Conservation (phyloP, 1,139 yeast species). For the Lodderomyces orthopsilosis region DNA sequence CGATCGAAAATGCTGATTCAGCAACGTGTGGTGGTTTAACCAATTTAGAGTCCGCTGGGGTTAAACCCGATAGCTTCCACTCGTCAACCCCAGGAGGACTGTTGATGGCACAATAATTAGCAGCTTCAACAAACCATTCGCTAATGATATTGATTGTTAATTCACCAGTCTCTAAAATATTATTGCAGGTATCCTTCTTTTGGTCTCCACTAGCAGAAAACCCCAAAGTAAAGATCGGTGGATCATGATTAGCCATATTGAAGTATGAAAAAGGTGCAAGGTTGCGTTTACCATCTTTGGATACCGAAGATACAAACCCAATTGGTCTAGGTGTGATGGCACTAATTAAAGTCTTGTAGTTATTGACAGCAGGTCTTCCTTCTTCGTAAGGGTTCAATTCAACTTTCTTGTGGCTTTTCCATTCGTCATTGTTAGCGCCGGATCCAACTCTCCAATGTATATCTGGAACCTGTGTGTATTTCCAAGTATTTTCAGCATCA, state of each 20-base stretch:
- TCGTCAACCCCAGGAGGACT: conserved; percentile 53
- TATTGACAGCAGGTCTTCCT: conserved; percentile 40
- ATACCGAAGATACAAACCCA: conserved; percentile 52
- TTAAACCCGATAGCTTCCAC: conserved; percentile 55
- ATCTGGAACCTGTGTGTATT: conserved; percentile 23
- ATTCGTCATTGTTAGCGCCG: conserved; percentile 47
- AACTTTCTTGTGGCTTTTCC: conserved; percentile 43
- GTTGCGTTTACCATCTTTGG: conserved; percentile 43
- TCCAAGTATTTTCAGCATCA: conserved; percentile 17
- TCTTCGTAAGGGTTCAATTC: conserved; percentile 49
- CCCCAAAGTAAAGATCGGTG: conserved; percentile 57
- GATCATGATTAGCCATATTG: conserved; percentile 48
- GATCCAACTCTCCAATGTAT: conserved; percentile 48
- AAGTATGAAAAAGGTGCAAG: conserved; percentile 63
- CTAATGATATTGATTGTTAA: conserved; percentile 57
- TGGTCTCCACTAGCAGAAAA: conserved; percentile 37
- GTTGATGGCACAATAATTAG: conserved; percentile 47
- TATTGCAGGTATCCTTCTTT: conserved; percentile 49
- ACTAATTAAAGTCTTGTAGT: conserved; percentile 50
- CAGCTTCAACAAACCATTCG: conserved; percentile 67
- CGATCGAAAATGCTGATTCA: conserved; percentile 60
- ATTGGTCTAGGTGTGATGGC: conserved; percentile 60
- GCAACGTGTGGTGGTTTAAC: conserved; percentile 59
- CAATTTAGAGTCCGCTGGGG: conserved; percentile 40
- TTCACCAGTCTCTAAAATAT: conserved; percentile 51